phyloP scores from a whole-genome alignment of 805 yeast genomes.

The Myxozyma nipponensis region DNA sequence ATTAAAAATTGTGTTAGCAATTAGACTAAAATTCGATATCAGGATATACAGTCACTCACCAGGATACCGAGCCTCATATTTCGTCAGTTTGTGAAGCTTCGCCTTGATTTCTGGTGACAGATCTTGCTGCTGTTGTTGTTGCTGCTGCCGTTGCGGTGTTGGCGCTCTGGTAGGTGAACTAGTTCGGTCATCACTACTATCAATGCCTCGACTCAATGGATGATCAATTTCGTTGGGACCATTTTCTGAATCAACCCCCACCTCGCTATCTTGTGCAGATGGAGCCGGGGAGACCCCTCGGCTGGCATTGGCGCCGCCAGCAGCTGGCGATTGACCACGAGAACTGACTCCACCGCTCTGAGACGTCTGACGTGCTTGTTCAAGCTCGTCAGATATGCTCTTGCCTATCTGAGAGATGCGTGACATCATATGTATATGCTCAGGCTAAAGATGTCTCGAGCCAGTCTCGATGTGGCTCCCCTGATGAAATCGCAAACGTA shows the following conservation, averaged over 20 bases:
- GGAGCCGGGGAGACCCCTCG: conserved; percentile 13
- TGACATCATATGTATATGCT: conserved; percentile 44
- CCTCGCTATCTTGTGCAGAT: background rate
- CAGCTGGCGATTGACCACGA: conserved; percentile 48
- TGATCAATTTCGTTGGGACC: background rate
- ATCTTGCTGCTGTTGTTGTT: conserved; percentile 34
- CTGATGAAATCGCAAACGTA: background rate
- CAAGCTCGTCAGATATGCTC: conserved; percentile 59
- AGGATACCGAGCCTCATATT: conserved; percentile 91
- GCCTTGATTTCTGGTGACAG: conserved; percentile 56
- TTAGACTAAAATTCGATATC: background rate
- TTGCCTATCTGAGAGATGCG: conserved; percentile 60
- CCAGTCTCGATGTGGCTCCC: background rate
- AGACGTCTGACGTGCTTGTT: conserved; percentile 36
- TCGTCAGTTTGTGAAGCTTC: conserved; percentile 68
- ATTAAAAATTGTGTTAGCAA: background rate
- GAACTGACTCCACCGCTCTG: conserved; percentile 30
- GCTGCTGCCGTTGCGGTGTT: conserved; percentile 13
- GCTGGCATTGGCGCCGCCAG: conserved; percentile 36
- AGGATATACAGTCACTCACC: conserved; percentile 33
- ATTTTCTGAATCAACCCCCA: background rate
- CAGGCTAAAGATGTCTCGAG: background rate
- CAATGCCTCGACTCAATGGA: background rate
- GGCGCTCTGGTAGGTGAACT: background rate
- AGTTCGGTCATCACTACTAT: background rate